phyloP scores from a whole-genome alignment of 441 rosid genomes.

The Euphorbia celastroides region DNA sequence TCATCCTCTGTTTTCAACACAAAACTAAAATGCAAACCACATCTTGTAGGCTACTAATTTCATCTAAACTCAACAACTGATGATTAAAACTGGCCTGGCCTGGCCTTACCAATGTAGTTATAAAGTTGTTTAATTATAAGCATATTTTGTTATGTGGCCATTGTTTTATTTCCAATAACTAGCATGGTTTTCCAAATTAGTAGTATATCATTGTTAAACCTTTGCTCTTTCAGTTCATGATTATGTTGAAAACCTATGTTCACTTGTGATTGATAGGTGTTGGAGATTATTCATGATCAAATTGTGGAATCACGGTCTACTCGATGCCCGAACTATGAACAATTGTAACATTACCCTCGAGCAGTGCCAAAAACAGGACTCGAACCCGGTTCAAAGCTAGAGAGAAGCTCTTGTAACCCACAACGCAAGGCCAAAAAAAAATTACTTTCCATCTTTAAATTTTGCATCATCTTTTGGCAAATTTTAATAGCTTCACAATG shows the following conservation, averaged over 20 bases:
- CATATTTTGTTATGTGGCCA: not conserved
- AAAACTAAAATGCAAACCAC: not conserved
- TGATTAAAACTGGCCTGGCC: not conserved
- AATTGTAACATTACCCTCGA: constrained; percentile 65
- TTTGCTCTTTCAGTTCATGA: not conserved
- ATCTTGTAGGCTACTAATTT: not conserved
- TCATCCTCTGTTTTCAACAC: not conserved
- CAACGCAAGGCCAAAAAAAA: not conserved
- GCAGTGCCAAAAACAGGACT: constrained; percentile 42
- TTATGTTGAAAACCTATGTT: not conserved
- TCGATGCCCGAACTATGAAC: constrained; percentile 89
- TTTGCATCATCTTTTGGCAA: too few species aligned
- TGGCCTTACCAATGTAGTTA: too few species aligned
- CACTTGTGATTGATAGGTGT: constrained; percentile 51
- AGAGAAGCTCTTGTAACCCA: not conserved
- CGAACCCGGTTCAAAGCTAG: constrained; percentile 32
- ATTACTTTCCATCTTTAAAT: not conserved
- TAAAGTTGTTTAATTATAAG: too few species aligned
- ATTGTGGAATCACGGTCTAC: constrained; percentile 99
- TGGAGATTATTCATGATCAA: constrained; percentile 95
- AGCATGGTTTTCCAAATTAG: not conserved
- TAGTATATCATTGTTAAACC: not conserved
- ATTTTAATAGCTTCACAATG: too few species aligned
- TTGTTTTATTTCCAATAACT: not conserved
- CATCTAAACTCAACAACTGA: not conserved